These are phyloP conservation scores for Lentinula detonsa DNA, from an alignment of 768 basidiomycete genomes.

Conservation along the genomic window DNA sequence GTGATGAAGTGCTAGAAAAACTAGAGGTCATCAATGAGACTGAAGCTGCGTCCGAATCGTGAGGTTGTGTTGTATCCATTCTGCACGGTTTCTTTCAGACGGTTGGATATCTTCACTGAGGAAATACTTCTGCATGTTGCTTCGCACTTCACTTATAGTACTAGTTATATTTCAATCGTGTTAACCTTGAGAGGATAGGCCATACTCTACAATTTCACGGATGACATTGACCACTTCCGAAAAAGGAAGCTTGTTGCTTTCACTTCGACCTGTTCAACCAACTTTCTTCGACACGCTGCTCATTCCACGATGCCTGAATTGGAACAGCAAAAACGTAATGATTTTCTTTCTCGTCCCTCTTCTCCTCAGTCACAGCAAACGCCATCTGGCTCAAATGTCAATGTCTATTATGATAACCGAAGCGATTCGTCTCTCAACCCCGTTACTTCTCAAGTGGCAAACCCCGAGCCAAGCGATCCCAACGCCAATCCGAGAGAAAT, in stretches of 20 bases:
- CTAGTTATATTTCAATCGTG: no score
- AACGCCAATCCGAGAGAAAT: background rate
- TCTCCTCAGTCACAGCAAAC: background rate
- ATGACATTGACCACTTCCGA: no score
- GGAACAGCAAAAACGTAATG: background rate
- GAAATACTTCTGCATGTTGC: background rate
- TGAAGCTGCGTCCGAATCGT: slow-evolving; percentile 17
- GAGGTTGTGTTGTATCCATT: background rate
- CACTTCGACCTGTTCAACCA: background rate
- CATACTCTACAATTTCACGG: no score
- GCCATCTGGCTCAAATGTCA: background rate
- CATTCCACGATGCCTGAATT: background rate
- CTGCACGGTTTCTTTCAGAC: background rate
- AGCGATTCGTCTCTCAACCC: background rate
- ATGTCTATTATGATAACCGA: background rate
- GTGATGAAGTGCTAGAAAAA: slow-evolving; percentile 36
- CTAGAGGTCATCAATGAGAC: slow-evolving; percentile 33
- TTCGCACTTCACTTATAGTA: no score
- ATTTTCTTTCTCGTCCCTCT: background rate
- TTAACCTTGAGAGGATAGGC: no score
- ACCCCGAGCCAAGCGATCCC: no score
- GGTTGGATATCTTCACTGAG: background rate
- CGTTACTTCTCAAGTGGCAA: background rate
- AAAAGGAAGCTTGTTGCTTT: no score
- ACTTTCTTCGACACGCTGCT: background rate